Evolutionary conservation across 2,329 filamentous ascomycete species (phyloP).

Genomic region (Epichloe aotearoae): DNA sequence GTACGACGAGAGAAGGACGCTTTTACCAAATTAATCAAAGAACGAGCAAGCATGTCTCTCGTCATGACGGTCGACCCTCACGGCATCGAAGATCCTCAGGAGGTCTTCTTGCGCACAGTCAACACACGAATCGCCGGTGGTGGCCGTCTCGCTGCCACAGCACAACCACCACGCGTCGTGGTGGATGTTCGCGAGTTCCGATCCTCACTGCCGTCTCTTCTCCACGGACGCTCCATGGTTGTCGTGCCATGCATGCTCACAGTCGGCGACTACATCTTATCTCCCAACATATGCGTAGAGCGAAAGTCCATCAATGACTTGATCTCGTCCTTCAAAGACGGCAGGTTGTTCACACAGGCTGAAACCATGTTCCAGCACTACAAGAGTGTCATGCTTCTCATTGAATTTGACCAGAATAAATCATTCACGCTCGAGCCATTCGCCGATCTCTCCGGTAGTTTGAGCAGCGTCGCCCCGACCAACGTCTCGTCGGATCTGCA

Average conservation of each 20-base stretch:
- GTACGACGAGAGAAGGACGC: conserved; percentile 94
- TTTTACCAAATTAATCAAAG: conserved; percentile 88
- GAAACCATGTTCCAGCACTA: conserved; percentile 95
- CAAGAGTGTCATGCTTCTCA: conserved; percentile 76
- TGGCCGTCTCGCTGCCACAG: conserved; percentile 69
- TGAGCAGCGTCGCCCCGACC: conserved; percentile 48
- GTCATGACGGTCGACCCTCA: conserved; percentile 64
- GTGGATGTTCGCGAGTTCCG: conserved; percentile 95
- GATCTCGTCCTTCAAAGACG: conserved; percentile 83
- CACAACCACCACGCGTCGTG: conserved; percentile 77
- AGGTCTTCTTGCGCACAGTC: conserved; percentile 83
- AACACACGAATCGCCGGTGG: conserved; percentile 96
- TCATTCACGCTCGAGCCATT: conserved; percentile 86
- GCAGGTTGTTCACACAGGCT: conserved; percentile 79
- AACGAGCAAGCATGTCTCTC: conserved; percentile 84
- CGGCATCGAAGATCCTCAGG: conserved; percentile 66
- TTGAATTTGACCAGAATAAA: conserved; percentile 96
- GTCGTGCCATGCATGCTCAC: conserved; percentile 93
- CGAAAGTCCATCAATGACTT: conserved; percentile 87
- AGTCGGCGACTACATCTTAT: conserved; percentile 90
- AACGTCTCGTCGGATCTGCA: conserved; percentile 61
- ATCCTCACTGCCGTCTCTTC: conserved; percentile 77
- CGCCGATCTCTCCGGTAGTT: conserved; percentile 50
- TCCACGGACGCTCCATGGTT: conserved; percentile 78
- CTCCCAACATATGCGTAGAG: conserved; percentile 83